A percentile compares a stretch with the other conserved stretches of the same genome.
Conservation (phyloP, 1,139 yeast genomes). For the Candida anutae region DNA sequence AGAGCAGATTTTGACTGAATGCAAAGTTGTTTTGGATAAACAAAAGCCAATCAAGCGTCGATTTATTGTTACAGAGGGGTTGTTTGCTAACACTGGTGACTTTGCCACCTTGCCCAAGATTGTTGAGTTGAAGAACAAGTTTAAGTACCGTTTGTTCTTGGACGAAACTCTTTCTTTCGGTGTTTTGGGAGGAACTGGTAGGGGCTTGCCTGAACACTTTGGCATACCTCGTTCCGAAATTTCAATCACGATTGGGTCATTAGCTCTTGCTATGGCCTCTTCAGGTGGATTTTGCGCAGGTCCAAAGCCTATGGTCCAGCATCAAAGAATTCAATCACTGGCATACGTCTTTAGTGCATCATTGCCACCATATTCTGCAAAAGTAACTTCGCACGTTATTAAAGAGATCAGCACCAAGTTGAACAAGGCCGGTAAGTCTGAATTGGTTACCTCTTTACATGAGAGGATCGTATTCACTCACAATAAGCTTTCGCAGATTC, state of each 20-base stretch:
- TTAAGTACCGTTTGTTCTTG: constrained; percentile 75
- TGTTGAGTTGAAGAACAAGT: constrained; percentile 68
- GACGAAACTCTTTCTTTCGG: constrained; percentile 90
- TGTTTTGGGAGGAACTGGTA: constrained; percentile 75
- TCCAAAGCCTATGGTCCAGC: constrained; percentile 72
- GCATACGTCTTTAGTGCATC: constrained; percentile 95
- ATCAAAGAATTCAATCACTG: constrained; percentile 82
- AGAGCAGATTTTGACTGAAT: constrained; percentile 55
- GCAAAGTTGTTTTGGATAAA: constrained; percentile 55
- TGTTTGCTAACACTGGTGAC: constrained; percentile 79
- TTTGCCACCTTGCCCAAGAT: constrained; percentile 64
- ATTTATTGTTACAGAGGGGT: constrained; percentile 84
- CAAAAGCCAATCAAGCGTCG: constrained; percentile 77
- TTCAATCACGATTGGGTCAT: constrained; percentile 80
- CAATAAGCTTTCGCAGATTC: constrained; percentile 9
- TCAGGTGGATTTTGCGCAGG: constrained; percentile 97
- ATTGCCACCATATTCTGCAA: constrained; percentile 86
- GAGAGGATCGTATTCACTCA: constrained; percentile 14
- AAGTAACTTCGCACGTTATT: constrained; percentile 58
- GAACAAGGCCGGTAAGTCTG: constrained; percentile 29
- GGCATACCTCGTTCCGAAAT: constrained; percentile 59
- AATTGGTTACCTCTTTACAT: constrained; percentile 21
- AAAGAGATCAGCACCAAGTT: constrained; percentile 23
- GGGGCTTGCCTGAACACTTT: constrained; percentile 73
- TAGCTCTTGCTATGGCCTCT: constrained; percentile 78